Evolutionary conservation across 2,329 filamentous ascomycete species (phyloP), one percentile per base, ranked within the genome.

Genomic region (Biscogniauxia mediterranea): DNA sequence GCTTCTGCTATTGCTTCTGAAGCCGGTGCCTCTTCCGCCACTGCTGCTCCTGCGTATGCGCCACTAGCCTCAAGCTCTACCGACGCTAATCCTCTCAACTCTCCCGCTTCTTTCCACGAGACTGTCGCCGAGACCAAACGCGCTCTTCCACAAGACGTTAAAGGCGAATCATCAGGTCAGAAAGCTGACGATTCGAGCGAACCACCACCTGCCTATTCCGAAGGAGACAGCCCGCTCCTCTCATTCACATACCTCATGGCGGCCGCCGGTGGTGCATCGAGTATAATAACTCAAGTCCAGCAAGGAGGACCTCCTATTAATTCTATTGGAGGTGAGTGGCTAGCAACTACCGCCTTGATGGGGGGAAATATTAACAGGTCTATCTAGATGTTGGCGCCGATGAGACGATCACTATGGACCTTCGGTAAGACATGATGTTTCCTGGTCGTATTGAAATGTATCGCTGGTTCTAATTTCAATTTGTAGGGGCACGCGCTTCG

Each of bases 251-350:
- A 96, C 86, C 87, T 97, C 76, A 99, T 99, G 95, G 93, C 95
- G 79, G 91, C 93, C 76, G 93, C 94, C 79, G 94, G 94, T 83
- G 94, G 93, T 81, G 91, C 93, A 71, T 90, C 93, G 81, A 98
- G 95, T 86, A 97, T 99, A 75, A 96, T 99, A 80, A 99, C 95
- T 79, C 95, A 99, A 81, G 95, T 99, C 71, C 93, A 96, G 76
- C 95, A 99, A 79, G 90, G 90, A 68, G 93, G 90, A 56, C 91
- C 93, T 71, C 91, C 93, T 46, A 87, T 97, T 70, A 96, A 95
- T 77, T 90, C 92, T 59, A 83, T 98, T 63, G 92, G 91, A 86
- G 91, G 91, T 93, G 80, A 73, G 83, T 26, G 51, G 26, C 20
- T 59, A 46, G 56, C 23, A 38, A 20, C 20, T 23, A 9, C 25